Evolutionary conservation across 2,329 filamentous ascomycete genomes (phyloP), one percentile per base, ranked within the genome.

Genomic region (Pleoardoris graminearum): DNA sequence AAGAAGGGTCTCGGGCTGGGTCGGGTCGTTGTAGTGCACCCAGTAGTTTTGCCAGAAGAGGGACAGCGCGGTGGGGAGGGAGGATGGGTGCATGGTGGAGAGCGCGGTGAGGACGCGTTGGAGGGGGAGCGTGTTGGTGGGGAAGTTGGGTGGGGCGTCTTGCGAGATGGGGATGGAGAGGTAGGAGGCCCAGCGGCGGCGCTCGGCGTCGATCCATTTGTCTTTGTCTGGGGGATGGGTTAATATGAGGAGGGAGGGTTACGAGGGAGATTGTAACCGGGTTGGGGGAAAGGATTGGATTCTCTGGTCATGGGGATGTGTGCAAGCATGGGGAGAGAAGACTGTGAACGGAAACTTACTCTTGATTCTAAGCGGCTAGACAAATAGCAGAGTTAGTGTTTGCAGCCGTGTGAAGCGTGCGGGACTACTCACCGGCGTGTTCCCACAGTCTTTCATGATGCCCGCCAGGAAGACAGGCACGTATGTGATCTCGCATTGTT

Each of bases 381-480:
- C 25, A n/a, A n/a, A n/a, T n/a, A n/a, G n/a, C n/a, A n/a, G n/a
- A n/a, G n/a, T n/a, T n/a, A n/a, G n/a, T n/a, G n/a, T n/a, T n/a
- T n/a, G n/a, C n/a, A n/a, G n/a, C n/a, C n/a, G n/a, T n/a, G n/a
- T n/a, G n/a, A n/a, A n/a, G n/a, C n/a, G n/a, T n/a, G n/a, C 7
- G 21, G 3, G 8, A 23, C 8, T 22, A 22, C 85, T 70, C 1
- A 84, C 84, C 1, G 84, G 65, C 2, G 61, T 77, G 61, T 85
- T 85, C 23, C 75, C 76, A 63, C 79, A 82, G 0, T 71, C 68
- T 50, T 85, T 79, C 78, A 86, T 84, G 47, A 86, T 67, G 0
- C 83, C 83, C 4, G 82, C 82, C 0, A 86, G 75, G 46, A 86
- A 79, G 48, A 87, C 80, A 7, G 84, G 84, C 7, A 84, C 68